A percentile compares a stretch with the other conserved stretches of the same genome.
These are phyloP conservation scores for Primulina eburnea DNA, from an alignment of 257 asterid species.

Conservation along the genomic window DNA sequence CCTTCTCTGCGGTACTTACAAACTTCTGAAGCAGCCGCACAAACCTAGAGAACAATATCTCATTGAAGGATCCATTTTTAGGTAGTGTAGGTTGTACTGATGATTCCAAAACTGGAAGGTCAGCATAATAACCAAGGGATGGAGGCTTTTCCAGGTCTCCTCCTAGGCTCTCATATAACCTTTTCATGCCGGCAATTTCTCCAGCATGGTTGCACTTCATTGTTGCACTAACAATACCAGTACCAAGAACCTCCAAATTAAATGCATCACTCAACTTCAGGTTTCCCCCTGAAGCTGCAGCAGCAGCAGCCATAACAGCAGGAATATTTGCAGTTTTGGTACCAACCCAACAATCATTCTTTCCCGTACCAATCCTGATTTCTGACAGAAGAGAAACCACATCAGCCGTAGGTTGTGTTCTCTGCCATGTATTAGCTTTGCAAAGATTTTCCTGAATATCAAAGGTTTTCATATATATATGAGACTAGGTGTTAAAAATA, in stretches of 20 bases:
- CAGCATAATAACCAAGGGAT: slow-evolving; percentile 39
- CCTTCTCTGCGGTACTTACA: slow-evolving; percentile 83
- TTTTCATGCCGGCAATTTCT: slow-evolving; percentile 98
- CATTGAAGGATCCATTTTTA: slow-evolving; percentile 66
- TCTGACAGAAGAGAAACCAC: slow-evolving; percentile 96
- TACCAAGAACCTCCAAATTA: slow-evolving; percentile 92
- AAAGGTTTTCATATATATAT: slow-evolving; percentile 8
- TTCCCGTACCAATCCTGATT: slow-evolving; percentile 94
- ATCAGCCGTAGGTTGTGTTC: slow-evolving; percentile 88
- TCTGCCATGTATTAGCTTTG: slow-evolving; percentile 90
- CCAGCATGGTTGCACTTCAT: slow-evolving; percentile 98
- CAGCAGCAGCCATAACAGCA: slow-evolving; percentile 97
- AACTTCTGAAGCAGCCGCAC: slow-evolving; percentile 83
- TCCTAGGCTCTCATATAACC: slow-evolving; percentile 85
- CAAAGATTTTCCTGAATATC: slow-evolving; percentile 82
- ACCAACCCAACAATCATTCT: slow-evolving; percentile 94
- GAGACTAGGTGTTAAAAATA: slow-evolving; percentile 10
- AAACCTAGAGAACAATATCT: slow-evolving; percentile 66
- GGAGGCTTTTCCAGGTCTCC: slow-evolving; percentile 42
- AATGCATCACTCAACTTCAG: slow-evolving; percentile 86
- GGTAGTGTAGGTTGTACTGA: slow-evolving; percentile 46
- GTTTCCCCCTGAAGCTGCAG: slow-evolving; percentile 98
- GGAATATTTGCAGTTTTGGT: slow-evolving; percentile 80
- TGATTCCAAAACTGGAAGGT: slow-evolving; percentile 44
- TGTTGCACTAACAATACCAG: slow-evolving; percentile 95